A percentile compares a stretch with the other conserved stretches of the same genome.
Evolutionary conservation across 169 alveolate genomes (phyloP).

Genomic region (Perkinsus olseni): DNA sequence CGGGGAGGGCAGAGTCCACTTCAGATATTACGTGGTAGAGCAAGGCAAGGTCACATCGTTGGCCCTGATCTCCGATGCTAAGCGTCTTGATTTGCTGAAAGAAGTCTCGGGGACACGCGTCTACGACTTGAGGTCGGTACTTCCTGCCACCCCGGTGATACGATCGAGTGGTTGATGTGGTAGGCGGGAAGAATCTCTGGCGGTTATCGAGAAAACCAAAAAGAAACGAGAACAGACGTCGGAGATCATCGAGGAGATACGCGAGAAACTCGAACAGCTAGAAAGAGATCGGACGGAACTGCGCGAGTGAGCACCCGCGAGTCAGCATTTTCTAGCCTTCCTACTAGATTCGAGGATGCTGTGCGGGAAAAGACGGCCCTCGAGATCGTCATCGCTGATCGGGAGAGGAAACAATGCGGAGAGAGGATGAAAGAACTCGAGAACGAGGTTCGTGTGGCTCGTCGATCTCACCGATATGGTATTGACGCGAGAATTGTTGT

Average conservation of each 20-base stretch:
- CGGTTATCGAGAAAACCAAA: not conserved
- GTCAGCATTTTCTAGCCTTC: not conserved
- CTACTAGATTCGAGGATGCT: not conserved
- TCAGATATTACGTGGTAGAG: constrained; percentile 50
- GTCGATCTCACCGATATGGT: not conserved
- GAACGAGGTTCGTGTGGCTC: not conserved
- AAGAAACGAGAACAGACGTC: not conserved
- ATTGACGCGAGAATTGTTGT: too few relatives aligned
- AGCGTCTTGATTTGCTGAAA: constrained; percentile 44
- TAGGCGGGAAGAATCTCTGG: not conserved
- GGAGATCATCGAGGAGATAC: not conserved
- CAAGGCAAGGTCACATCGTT: constrained; percentile 60
- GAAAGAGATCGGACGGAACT: not conserved
- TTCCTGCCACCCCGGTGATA: not conserved
- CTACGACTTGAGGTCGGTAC: constrained; percentile 48
- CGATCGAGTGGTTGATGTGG: not conserved
- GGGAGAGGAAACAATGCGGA: not conserved
- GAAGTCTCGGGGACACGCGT: constrained; percentile 62
- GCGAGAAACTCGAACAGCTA: not conserved
- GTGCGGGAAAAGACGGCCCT: not conserved
- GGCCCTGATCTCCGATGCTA: constrained; percentile 54
- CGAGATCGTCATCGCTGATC: not conserved
- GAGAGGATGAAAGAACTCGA: not conserved
- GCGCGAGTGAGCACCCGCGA: not conserved
- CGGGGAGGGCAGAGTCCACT: too few relatives aligned